Evolutionary conservation across 768 basidiomycete genomes (phyloP), one percentile per base, ranked within the genome.

Genomic region (Tricholoma sp.): DNA sequence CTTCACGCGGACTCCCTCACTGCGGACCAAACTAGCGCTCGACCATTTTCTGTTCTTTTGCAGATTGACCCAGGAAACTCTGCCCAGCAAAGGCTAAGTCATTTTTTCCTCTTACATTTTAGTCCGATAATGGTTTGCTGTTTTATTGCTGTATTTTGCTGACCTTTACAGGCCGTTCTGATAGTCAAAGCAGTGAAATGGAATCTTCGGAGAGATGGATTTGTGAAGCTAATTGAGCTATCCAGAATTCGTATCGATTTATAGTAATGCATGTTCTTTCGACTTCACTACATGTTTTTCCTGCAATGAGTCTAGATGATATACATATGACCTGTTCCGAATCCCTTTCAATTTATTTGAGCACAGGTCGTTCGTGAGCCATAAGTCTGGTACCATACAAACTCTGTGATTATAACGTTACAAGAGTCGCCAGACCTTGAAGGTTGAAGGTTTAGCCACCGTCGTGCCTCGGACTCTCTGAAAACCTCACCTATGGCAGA

Each of bases 401-500:
- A 24, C 4, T 24, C 24, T 24, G 24, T 24, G 24, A 24, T 24
- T 24, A 24, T n/a, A n/a, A n/a, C n/a, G n/a, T n/a, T n/a, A 4
- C 24, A 4, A 4, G 1, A 4, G 24, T 24, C 24, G 24, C 24
- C 24, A 24, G 24, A 24, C 1, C 24, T 24, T 24, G 24, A 9
- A 18, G 41, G 7, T 37, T 37, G 36, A 12, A 13, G n/a, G n/a
- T n/a, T n/a, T n/a, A n/a, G n/a, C n/a, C n/a, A n/a, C n/a, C n/a
- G n/a, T n/a, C n/a, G n/a, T n/a, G n/a, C n/a, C n/a, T n/a, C 13
- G 34, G 15, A 17, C 39, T 17, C n/a, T 41, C 13, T 39, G 13
- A n/a, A n/a, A n/a, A n/a, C n/a, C 13, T 6, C 37, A 12, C 12
- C 20, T 39, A 86, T 86, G 85, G 82, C 79, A 34, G 79, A 86